Percentiles rank a stretch among this genome's conserved stretches.
phyloP scores from a whole-genome alignment of 768 basidiomycete species.

The Suillus brevipes region DNA sequence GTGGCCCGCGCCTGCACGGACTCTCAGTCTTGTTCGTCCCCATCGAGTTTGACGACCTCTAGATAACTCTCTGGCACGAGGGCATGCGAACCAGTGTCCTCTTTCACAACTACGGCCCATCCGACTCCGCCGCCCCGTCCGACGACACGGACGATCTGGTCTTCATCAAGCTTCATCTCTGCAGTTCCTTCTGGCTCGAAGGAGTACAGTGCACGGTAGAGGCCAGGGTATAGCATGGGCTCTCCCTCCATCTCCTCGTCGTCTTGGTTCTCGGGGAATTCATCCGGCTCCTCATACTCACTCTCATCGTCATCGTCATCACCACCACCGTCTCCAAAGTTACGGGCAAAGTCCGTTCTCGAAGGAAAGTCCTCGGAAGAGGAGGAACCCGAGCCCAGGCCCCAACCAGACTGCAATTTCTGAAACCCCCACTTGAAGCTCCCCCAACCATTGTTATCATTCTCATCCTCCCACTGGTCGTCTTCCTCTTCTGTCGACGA shows the following conservation, averaged over 20 bases:
- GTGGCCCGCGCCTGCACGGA: constrained; percentile 3
- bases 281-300: constrained; percentile 38
- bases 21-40: constrained; percentile 18
- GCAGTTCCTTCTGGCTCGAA: constrained; percentile 81
- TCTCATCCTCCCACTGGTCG: constrained; percentile 24
- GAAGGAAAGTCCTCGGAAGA: constrained; percentile 32
- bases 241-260: constrained; percentile 26
- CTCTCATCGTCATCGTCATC: constrained; percentile 23
- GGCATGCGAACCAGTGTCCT: constrained; percentile 52
- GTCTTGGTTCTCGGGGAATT: constrained; percentile 19
- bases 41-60: constrained; percentile 49
- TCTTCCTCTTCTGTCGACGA: constrained; percentile 23
- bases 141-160: constrained; percentile 70
- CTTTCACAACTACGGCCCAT: constrained; percentile 71
- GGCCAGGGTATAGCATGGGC: constrained; percentile 56
- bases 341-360: constrained; percentile 46
- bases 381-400: constrained; percentile 20
- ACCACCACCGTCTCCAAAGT: constrained; percentile 40
- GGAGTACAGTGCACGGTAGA: constrained; percentile 75
- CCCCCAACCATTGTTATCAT: constrained; percentile 35
- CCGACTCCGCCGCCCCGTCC: constrained; percentile 78
- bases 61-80: constrained; percentile 81
- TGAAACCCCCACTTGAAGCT: constrained; percentile 44
- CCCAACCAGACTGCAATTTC: constrained; percentile 40
- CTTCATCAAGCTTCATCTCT: constrained; percentile 80